Evolutionary conservation across 2,329 filamentous ascomycete genomes (phyloP).

Genomic region (Fusarium falciforme): DNA sequence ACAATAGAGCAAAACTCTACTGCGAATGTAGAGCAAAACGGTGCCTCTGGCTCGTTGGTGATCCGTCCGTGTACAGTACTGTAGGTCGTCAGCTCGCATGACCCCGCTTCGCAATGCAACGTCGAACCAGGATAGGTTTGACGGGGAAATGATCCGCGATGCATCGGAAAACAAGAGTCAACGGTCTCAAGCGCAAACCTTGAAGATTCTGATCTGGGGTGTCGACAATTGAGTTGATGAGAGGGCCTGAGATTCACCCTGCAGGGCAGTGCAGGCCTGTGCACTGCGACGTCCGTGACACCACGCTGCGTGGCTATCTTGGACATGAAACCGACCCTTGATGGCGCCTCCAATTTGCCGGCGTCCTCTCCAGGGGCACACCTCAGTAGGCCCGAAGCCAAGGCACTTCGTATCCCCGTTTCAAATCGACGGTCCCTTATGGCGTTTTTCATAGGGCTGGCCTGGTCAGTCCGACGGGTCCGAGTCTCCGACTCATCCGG

Average conservation of each 20-base stretch:
- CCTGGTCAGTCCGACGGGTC: slow-evolving; percentile 2
- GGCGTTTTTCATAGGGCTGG: slow-evolving; percentile 19
- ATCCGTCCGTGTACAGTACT: slow-evolving; percentile 9
- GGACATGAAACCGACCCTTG: slow-evolving; percentile 17
- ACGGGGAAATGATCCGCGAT: slow-evolving; percentile 36
- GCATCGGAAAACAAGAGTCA: slow-evolving; percentile 26
- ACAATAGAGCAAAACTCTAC: slow-evolving; percentile 3
- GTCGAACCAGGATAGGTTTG: slow-evolving; percentile 6
- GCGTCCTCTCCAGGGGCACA: slow-evolving; percentile 3
- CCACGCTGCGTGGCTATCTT: slow-evolving; percentile 23
- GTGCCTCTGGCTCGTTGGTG: slow-evolving; percentile 10
- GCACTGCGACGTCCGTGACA: slow-evolving; percentile 15
- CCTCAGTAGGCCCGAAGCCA: slow-evolving; percentile 12
- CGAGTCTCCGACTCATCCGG: slow-evolving; percentile 16
- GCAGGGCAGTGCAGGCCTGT: background rate
- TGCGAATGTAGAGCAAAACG: slow-evolving; percentile 1
- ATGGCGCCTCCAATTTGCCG: slow-evolving; percentile 6
- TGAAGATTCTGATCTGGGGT: background rate
- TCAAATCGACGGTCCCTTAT: background rate
- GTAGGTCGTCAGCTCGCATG: slow-evolving; percentile 17
- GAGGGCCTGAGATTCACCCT: background rate
- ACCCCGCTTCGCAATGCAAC: slow-evolving; percentile 38
- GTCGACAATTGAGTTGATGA: background rate
- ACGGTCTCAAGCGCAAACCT: slow-evolving; percentile 10
- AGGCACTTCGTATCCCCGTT: slow-evolving; percentile 4